Evolutionary conservation across 2,329 filamentous ascomycete genomes (phyloP).

Genomic region (Colletotrichum limetticola): DNA sequence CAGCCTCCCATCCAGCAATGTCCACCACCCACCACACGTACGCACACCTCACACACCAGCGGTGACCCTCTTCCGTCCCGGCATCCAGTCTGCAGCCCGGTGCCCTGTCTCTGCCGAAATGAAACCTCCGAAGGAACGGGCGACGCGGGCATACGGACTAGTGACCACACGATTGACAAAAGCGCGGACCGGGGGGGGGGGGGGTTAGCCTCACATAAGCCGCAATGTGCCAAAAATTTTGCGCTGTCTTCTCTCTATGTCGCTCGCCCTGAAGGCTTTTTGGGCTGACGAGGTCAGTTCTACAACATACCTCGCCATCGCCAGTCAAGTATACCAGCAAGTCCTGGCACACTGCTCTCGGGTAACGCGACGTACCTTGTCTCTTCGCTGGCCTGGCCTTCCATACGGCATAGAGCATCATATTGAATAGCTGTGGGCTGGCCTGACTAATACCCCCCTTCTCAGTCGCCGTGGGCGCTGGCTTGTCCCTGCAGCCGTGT

Average conservation of each 20-base stretch:
- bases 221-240: neutral
- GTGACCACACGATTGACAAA: neutral
- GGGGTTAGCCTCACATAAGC: neutral
- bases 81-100: constrained; percentile 27
- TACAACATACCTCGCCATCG: neutral
- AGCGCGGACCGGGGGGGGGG: neutral
- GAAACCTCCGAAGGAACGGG: constrained; percentile 33
- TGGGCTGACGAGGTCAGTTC: constrained; percentile 7
- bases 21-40: neutral
- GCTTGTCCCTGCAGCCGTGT: constrained; percentile 6
- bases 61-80: constrained; percentile 23
- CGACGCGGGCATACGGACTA: neutral
- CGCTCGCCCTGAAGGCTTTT: neutral
- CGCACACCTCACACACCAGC: constrained; percentile 3
- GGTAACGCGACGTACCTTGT: constrained; percentile 4
- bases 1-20: constrained; percentile 5
- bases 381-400: neutral
- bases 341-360: neutral
- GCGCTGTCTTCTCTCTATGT: neutral
- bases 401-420: constrained; percentile 19
- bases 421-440: constrained; percentile 17
- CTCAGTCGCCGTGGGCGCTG: constrained; percentile 16
- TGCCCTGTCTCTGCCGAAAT: constrained; percentile 32
- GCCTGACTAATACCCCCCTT: constrained; percentile 28
- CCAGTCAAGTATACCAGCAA: neutral